Evolutionary conservation across 1,284 basidiomycete genomes (phyloP).

Genomic region (Trichosporon inkin): DNA sequence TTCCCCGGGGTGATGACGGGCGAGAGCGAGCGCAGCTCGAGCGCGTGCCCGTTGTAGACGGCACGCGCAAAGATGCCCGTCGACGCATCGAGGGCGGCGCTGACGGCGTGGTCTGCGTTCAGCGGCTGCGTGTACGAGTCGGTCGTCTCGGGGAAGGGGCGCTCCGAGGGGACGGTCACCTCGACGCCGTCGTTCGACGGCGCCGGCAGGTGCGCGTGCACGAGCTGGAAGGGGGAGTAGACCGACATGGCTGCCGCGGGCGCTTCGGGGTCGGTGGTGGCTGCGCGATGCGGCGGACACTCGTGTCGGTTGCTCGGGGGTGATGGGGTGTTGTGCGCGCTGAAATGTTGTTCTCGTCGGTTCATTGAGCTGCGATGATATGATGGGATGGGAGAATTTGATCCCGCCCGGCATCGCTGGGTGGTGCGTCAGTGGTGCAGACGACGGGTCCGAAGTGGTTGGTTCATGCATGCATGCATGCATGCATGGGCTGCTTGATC

Average conservation of each 20-base stretch:
- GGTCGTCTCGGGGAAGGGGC: conserved; percentile 53
- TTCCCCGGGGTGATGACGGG: conserved; percentile 20
- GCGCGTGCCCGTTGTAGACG: conserved; percentile 66
- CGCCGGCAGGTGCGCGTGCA: conserved; percentile 41
- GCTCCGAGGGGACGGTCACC: conserved; percentile 44
- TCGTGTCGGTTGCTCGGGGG: not conserved
- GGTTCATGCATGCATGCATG: too few relatives aligned
- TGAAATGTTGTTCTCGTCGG: conserved; percentile 4
- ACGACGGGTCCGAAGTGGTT: too few relatives aligned
- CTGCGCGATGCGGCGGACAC: not conserved
- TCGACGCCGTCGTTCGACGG: conserved; percentile 30
- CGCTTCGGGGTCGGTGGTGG: not conserved
- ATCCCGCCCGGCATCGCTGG: not conserved
- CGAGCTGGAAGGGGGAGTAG: conserved; percentile 37
- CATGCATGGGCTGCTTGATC: too few relatives aligned
- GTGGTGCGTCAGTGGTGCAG: conserved; percentile 5
- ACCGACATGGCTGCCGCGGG: conserved; percentile 17
- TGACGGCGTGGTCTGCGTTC: conserved; percentile 69
- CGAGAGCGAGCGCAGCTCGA: conserved; percentile 71
- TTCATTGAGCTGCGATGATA: not conserved
- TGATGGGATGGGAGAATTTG: conserved; percentile 3
- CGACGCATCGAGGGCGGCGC: conserved; percentile 58
- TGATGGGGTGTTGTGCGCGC: not conserved
- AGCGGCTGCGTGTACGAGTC: conserved; percentile 54
- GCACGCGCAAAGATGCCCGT: conserved; percentile 71